Evolutionary conservation across 306 rosid genomes (phyloP).

Genomic region (Trifolium fragiferum): DNA sequence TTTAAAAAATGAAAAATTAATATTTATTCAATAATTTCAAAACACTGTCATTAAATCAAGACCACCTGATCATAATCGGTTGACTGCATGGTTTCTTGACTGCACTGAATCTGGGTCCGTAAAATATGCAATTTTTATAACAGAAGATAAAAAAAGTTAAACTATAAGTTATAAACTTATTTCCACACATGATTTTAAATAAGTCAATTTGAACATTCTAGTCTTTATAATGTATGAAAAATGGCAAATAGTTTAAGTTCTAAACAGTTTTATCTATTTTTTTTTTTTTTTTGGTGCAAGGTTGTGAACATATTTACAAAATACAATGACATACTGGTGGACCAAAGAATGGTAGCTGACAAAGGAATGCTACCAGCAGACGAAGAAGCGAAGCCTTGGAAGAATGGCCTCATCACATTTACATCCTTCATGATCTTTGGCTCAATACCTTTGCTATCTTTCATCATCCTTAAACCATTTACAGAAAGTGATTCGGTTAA

Average conservation of each 20-base stretch:
- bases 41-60: too few relatives aligned
- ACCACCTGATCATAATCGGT: too few relatives aligned
- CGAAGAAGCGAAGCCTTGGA: slow-evolving; percentile 64
- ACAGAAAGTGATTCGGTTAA: slow-evolving; percentile 51
- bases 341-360: slow-evolving; percentile 57
- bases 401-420: slow-evolving; percentile 60
- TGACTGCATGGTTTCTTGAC: too few relatives aligned
- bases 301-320: slow-evolving; percentile 68
- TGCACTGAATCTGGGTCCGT: too few relatives aligned
- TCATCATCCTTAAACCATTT: slow-evolving; percentile 66
- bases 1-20: too few relatives aligned
- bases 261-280: neutral
- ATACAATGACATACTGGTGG: slow-evolving; percentile 62
- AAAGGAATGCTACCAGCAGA: slow-evolving; percentile 53
- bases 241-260: neutral
- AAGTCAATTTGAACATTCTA: too few relatives aligned
- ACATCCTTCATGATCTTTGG: slow-evolving; percentile 62
- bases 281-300: slow-evolving; percentile 42
- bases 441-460: slow-evolving; percentile 55
- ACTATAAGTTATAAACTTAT: too few relatives aligned
- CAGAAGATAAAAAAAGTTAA: too few relatives aligned
- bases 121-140: too few relatives aligned
- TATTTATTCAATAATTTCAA: too few relatives aligned
- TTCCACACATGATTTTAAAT: too few relatives aligned
- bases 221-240: too few relatives aligned